Evolutionary conservation across 2,329 filamentous ascomycete species (phyloP), one percentile per base, ranked within the genome.

Genomic region (Tolypocladium album): DNA sequence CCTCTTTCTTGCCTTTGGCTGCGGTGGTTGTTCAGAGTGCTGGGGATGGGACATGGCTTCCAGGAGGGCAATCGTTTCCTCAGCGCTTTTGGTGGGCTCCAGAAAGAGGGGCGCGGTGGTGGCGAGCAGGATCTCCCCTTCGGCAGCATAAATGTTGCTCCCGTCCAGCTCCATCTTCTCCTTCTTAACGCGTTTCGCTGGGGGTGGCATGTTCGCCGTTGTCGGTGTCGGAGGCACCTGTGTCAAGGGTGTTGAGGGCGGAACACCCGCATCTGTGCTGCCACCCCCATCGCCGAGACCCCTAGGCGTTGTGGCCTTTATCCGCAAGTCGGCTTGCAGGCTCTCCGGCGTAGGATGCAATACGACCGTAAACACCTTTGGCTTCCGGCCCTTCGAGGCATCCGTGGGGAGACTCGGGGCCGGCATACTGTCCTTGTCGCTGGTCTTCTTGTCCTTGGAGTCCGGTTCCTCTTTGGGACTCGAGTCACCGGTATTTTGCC

Each of bases 1-100:
- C 63, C 93, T 86, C 79, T 99, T 97, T 60, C 94, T 82, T 9
- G 87, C 88, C 79, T 96, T 97, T 3, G 92, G 92, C 62, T 88
- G 83, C 0, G 94, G 93, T 12, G 91, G 87, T 52, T 85, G 79
- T 57, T 88, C 84, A 38, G 85, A 83, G 71, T 97, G 90, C 60
- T 91, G 85, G 8, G 92, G 88, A 71, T 95, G 89, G 24, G 84
- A 81, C 66, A 93, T 79, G 22, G 82, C 79, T 38, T 90, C 85
- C 3, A 97, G 79, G 4, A 95, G 79, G 13, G 80, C 79, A 56
- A 92, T 87, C 1, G 86, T 86, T 64, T 92, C 88, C 56, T 85
- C 84, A 3, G 83, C 76, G 63, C 76, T 88, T 65, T 83, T 83
- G 1, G 89, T 89, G 0, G 92, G 88, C 38, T 93, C 88, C 27